Evolutionary conservation across 257 asterid genomes (phyloP), one percentile per base, ranked within the genome.

Genomic region (Cinchona pubescens): DNA sequence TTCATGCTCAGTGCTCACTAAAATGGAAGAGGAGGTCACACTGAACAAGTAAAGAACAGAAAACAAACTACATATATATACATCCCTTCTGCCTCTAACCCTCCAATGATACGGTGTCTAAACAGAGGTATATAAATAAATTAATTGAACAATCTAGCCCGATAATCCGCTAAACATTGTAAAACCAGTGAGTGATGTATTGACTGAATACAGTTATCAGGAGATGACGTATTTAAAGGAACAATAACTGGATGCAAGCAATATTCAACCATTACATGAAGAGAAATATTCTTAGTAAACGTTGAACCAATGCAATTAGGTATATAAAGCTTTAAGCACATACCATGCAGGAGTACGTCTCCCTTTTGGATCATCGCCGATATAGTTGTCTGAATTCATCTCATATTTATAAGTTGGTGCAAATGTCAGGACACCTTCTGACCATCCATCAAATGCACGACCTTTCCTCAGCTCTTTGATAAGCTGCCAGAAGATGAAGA

Each of bases 301-400:
- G 43, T 42, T 13, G 27, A 45, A 49, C 27, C 37, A 56, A 37
- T 23, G 3, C 2, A 21, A 43, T 40, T 7, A 42, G 65, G 21
- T 9, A 30, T n/a, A 63, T 3, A 60, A 32, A 38, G 32, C 48
- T 49, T 14, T 14, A 53, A 82, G 78, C 75, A 60, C 88, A 76
- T 92, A 92, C 99, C 99, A 95, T 78, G 99, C 90, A 74, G 99
- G 99, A 71, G 90, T 95, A 76, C 99, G 87, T 67, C 89, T 91
- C 78, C 90, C 96, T 82, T 83, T 95, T 69, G 91, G 93, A 78
- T 91, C 96, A 78, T 83, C 90, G 48, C 93, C 92, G 1, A 53
- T 16, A 80, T 95, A 95, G 49, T 88, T 80, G 7, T 87, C 92
- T 2, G 99, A 89, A 80, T 91, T 85, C 14, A 73, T 29, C 79